Base-by-base conservation (phyloP, 441 rosid genomes). In the Populus tomentosa region DNA sequence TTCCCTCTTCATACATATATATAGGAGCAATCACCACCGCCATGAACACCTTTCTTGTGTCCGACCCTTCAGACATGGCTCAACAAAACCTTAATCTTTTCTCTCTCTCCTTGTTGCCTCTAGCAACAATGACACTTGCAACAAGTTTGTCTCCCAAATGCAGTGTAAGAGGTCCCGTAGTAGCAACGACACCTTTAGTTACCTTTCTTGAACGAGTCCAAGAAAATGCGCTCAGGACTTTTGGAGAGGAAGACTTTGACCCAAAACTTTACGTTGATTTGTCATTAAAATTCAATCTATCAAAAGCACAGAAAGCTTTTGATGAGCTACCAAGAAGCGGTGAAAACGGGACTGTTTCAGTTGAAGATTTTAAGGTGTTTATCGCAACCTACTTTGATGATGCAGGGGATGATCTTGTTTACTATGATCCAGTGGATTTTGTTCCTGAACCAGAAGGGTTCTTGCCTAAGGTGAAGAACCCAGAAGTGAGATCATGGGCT, bases 221-320 rank as follows among this genome's bases (percentile, higher is more conserved):
- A 77, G 82, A 82, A 77, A 70, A 93, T 16, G 96, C 98, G 16
- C 70, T 85, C 33, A 35, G 62, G 3, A 75, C 93, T 24, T 86
- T 83, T 74, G 89, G 91, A 0, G 76, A 82, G 6, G 65, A 68
- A n/a, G 32, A 64, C 64, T 90, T 86, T 71, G 97, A 94, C 71
- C 94, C 93, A 2, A 96, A 96, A 79, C 28, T 28, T 70, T 92
- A 89, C 80, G 81, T 96, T 14, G 98, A 96, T 70, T 78, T 94
- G 38, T 84, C 94, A 23, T 85, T 94, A 69, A 89, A 82, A 80
- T 77, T 21, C 70, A 33, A 83, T 78, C 90, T 94, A 65, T 74
- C 88, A 8, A 21, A 79, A 40, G 81, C 87, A 10, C 79, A 86
- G 71, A 70, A 80, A 6, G 95, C 87, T 36, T 96, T 94, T 82